These are phyloP conservation scores for Pestalotiopsis sp. DNA, from an alignment of 2,329 filamentous ascomycete species.

Conservation along the genomic window DNA sequence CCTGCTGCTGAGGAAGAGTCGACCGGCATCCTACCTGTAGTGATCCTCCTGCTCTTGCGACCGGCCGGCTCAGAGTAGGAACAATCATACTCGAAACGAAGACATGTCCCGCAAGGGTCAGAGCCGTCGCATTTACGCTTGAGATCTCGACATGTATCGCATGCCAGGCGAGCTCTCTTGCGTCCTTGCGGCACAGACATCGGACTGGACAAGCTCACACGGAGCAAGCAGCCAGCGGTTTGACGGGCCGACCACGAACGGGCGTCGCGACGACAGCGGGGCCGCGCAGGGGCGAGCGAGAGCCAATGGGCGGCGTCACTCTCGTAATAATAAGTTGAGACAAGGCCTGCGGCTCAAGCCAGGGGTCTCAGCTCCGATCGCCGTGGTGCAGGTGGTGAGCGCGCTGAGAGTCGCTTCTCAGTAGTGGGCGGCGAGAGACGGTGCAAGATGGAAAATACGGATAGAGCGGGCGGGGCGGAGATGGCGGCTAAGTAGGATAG, in stretches of 20 bases:
- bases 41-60: conserved; percentile 16
- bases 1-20: background rate
- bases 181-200: conserved; percentile 10
- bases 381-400: background rate
- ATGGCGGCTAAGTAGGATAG: conserved; percentile 2
- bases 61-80: conserved; percentile 37
- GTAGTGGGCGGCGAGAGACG: background rate
- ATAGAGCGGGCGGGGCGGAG: conserved; percentile 8
- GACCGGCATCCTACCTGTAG: background rate
- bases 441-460: background rate
- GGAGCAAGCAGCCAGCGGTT: background rate
- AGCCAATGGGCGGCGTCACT: background rate
- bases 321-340: background rate
- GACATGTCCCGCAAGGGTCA: conserved; percentile 52
- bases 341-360: background rate
- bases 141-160: conserved; percentile 52
- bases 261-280: background rate
- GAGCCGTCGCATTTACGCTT: conserved; percentile 58
- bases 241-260: background rate
- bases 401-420: background rate
- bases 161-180: conserved; percentile 43
- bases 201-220: background rate
- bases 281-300: background rate
- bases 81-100: conserved; percentile 54
- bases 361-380: background rate